Conservation (phyloP, 805 yeast species). For the Jamesozyma lodderae region DNA sequence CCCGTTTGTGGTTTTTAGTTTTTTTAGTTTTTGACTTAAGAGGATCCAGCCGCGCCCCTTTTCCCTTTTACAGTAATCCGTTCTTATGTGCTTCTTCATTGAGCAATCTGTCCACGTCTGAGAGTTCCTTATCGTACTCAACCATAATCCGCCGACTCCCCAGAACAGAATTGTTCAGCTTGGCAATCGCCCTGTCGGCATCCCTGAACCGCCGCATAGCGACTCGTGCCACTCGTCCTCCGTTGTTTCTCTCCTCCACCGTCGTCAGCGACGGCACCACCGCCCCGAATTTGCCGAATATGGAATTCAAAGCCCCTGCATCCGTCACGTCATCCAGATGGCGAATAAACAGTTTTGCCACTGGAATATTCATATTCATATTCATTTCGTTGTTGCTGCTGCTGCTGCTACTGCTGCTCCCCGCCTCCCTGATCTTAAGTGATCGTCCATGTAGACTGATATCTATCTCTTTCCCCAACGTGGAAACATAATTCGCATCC, state of each 20-base stretch:
- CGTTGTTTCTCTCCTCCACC: background rate
- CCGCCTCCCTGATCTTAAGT: constrained; percentile 35
- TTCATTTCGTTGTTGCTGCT: constrained; percentile 13
- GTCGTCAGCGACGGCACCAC: background rate
- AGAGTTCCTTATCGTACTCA: constrained; percentile 45
- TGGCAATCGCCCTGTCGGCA: constrained; percentile 62
- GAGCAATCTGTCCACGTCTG: constrained; percentile 55
- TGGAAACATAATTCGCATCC: constrained; percentile 75
- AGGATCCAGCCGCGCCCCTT: background rate
- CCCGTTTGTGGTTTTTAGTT: too few relatives aligned
- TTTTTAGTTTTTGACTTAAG: too few relatives aligned
- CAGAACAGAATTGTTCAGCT: constrained; percentile 58
- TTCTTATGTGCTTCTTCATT: constrained; percentile 53
- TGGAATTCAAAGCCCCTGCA: constrained; percentile 42
- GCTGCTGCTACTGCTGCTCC: constrained; percentile 24
- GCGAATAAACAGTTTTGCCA: constrained; percentile 64
- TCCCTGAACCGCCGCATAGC: constrained; percentile 56
- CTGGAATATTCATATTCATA: constrained; percentile 34
- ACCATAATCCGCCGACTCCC: constrained; percentile 56
- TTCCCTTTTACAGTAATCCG: constrained; percentile 13
- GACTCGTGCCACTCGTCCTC: constrained; percentile 35
- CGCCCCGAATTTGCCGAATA: constrained; percentile 55
- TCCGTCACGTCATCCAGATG: constrained; percentile 61
- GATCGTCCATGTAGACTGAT: constrained; percentile 53
- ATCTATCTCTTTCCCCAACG: constrained; percentile 42